Evolutionary conservation across 371 early-diverging fungal species (phyloP), one percentile per base, ranked within the genome.

Genomic region (Batrachochytrium dendrobatidis): DNA sequence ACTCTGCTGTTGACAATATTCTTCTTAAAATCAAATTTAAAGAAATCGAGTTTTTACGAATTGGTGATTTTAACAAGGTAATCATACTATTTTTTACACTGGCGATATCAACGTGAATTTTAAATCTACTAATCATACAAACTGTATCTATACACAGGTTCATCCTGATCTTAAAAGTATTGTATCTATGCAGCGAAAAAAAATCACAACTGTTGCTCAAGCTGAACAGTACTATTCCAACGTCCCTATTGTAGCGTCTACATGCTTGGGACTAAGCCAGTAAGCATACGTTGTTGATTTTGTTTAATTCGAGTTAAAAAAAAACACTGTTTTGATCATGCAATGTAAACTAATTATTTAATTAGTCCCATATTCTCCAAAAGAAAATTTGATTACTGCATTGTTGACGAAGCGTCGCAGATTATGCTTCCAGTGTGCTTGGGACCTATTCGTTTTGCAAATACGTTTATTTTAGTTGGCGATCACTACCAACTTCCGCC

Each of bases 401-500:
- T 99, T 50, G 87, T 98, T 22, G 99, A 99, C 70, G 99, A 99
- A 67, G 99, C 99, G 6, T 92, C 98, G 1, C 99, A 99, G 68
- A 84, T 97, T 34, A 92, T 94, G 12, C 71, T 99, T 34, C 98
- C 99, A 0, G 87, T 88, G 1, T 87, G 92, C 60, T 61, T 99
- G 35, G 96, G 98, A 0, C 99, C 99, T 1, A 69, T 99, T 35
- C 77, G 84, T n/a, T 82, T 77, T 59, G 90, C 94, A 2, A 71
- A 83, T 17, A 74, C 65, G 12, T 96, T 99, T 84, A 85, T 99
- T 18, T 75, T 99, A 7, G 98, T 99, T 12, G 99, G 99, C 17
- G 99, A 99, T 70, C 92, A 94, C 63, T 87, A 98, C 63, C 99
- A 99, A 69, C 83, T 99, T 3, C 92, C 94, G n/a, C 99, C 99